Conservation (phyloP, 176 grass and related monocot species). For the Cocos nucifera region DNA sequence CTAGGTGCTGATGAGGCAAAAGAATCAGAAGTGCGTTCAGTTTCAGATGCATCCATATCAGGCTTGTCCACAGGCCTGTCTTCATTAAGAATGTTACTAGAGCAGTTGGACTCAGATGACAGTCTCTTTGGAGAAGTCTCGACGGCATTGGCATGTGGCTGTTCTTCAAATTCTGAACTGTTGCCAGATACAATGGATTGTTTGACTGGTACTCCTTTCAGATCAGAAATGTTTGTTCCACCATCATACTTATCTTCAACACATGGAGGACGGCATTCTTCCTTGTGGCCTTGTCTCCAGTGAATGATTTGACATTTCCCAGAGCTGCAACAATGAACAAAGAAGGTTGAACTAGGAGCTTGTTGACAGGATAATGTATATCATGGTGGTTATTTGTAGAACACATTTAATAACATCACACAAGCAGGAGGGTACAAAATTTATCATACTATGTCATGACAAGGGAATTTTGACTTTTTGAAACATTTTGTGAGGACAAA, state of each 20-base stretch:
- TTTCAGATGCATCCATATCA: slow-evolving; percentile 16
- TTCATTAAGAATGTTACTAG: slow-evolving; percentile 19
- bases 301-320: slow-evolving; percentile 79
- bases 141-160: slow-evolving; percentile 11
- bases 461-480: no score
- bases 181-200: slow-evolving; percentile 24
- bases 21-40: background rate
- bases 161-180: slow-evolving; percentile 26
- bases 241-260: slow-evolving; percentile 18
- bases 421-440: no score
- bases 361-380: no score
- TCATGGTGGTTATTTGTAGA: no score
- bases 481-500: no score
- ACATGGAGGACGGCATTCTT: slow-evolving; percentile 45
- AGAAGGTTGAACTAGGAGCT: background rate
- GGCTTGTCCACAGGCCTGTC: slow-evolving; percentile 4
- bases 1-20: background rate
- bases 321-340: slow-evolving; percentile 34
- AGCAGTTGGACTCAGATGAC: slow-evolving; percentile 3
- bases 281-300: slow-evolving; percentile 89
- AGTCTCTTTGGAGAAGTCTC: background rate
- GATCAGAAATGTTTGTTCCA: slow-evolving; percentile 15
- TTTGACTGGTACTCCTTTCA: slow-evolving; percentile 26
- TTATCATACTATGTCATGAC: no score
- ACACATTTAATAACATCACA: no score